Evolutionary conservation across 495 filamentous ascomycete genomes (phyloP).

Genomic region (Bryoglossum gracile): DNA sequence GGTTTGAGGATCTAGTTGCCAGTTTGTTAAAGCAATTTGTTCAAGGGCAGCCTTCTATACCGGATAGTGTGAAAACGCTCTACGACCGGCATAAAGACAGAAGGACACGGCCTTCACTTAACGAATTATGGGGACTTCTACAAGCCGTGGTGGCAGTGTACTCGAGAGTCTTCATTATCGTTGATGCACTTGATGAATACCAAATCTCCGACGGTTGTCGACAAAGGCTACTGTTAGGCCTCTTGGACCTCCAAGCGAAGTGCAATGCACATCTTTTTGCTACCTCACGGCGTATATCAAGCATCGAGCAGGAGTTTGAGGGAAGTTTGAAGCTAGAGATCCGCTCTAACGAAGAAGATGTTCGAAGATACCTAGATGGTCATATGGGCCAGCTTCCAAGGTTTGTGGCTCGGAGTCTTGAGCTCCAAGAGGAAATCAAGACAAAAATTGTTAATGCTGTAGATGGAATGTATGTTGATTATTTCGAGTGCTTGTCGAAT

Average conservation of each 20-base stretch:
- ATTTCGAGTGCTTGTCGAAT: background rate
- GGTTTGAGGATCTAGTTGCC: no score
- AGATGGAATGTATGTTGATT: conserved; percentile 10
- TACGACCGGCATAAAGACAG: no score
- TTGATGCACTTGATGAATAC: no score
- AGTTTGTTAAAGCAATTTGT: no score
- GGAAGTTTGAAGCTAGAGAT: conserved; percentile 21
- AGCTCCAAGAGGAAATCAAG: background rate
- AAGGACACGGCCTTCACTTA: no score
- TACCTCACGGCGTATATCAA: conserved; percentile 25
- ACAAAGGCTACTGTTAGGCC: background rate
- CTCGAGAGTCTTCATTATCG: no score
- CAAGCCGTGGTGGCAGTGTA: no score
- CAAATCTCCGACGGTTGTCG: background rate
- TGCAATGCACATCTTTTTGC: conserved; percentile 23
- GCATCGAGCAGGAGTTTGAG: conserved; percentile 24
- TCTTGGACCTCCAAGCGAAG: conserved; percentile 16
- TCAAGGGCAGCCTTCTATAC: no score
- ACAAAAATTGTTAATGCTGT: background rate
- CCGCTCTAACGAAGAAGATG: conserved; percentile 5
- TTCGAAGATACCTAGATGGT: conserved; percentile 2
- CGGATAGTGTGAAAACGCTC: no score
- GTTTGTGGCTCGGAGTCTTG: background rate
- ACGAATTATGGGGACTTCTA: no score
- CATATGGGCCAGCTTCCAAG: background rate